These are phyloP conservation scores for Cryptosporidium xiaoi DNA, from an alignment of 169 alveolate species.

Conservation along the genomic window DNA sequence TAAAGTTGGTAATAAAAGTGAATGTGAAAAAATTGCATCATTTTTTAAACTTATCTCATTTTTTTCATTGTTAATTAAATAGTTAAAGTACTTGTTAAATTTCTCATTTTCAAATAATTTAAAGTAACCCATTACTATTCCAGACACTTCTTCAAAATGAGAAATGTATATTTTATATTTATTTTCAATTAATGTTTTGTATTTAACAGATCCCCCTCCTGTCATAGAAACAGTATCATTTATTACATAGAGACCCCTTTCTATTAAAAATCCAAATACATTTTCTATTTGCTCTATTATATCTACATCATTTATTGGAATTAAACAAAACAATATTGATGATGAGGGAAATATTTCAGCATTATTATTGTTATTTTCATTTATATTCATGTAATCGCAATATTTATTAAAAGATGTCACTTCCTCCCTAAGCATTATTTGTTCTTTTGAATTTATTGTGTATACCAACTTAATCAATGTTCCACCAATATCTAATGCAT, in stretches of 20 bases:
- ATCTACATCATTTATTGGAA: constrained; percentile 5
- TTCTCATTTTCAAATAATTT: constrained; percentile 2
- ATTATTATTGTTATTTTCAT: neutral
- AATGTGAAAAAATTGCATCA: neutral
- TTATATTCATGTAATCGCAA: neutral
- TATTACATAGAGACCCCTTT: constrained; percentile 15
- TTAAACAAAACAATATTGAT: constrained; percentile 38
- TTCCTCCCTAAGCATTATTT: constrained; percentile 21
- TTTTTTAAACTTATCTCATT: constrained; percentile 6
- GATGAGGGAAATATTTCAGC: too few relatives aligned
- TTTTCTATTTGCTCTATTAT: constrained; percentile 24
- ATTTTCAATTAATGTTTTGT: constrained; percentile 8
- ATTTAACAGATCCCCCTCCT: constrained; percentile 61
- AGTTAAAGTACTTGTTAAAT: neutral
- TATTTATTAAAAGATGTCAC: neutral
- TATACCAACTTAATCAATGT: constrained; percentile 54
- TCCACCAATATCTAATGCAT: constrained; percentile 72
- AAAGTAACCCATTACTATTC: constrained; percentile 51
- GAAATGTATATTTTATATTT: constrained; percentile 17
- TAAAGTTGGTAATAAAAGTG: constrained; percentile 32
- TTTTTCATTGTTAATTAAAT: neutral
- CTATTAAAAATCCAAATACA: constrained; percentile 19
- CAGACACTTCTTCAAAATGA: constrained; percentile 34
- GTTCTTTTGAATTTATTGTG: neutral
- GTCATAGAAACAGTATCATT: constrained; percentile 36